These are phyloP conservation scores for Chrysochromulina tobinii DNA, from an alignment of 78 protist genomes.

Conservation along the genomic window DNA sequence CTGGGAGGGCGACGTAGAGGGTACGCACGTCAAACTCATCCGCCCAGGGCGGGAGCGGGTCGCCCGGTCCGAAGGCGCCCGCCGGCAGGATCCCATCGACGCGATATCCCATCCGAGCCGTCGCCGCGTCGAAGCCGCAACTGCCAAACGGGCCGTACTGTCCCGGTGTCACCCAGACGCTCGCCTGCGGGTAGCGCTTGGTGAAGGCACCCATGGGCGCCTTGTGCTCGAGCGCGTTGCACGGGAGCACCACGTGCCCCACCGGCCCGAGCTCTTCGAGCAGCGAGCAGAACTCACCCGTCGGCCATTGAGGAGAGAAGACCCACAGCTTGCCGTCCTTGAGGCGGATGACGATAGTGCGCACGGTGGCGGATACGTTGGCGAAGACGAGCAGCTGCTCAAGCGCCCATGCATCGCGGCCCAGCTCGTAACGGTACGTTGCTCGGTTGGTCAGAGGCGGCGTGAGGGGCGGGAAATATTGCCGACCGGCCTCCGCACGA, in stretches of 20 bases:
- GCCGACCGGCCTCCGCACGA: not conserved
- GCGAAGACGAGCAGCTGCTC: not conserved
- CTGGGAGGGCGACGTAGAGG: not conserved
- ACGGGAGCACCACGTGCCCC: not conserved
- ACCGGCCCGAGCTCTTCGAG: conserved; percentile 7
- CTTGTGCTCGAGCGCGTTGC: not conserved
- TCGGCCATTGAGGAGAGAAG: not conserved
- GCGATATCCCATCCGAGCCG: not conserved
- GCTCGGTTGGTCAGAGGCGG: not conserved
- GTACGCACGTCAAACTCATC: not conserved
- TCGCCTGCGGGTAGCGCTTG: not conserved
- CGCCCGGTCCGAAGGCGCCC: not conserved
- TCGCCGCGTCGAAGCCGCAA: not conserved
- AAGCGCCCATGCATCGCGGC: not conserved
- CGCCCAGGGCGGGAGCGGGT: not conserved
- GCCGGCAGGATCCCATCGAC: not conserved
- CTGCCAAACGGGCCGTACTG: conserved; percentile 3
- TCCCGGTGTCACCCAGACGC: not conserved
- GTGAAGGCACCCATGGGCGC: not conserved
- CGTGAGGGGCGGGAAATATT: not conserved
- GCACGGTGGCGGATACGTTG: not conserved
- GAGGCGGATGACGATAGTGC: not conserved
- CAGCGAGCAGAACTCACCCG: not conserved
- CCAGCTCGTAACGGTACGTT: not conserved
- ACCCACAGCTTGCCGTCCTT: not conserved